phyloP scores from a whole-genome alignment of 2,329 filamentous ascomycete species.

The Colletotrichum lindemuthianum region DNA sequence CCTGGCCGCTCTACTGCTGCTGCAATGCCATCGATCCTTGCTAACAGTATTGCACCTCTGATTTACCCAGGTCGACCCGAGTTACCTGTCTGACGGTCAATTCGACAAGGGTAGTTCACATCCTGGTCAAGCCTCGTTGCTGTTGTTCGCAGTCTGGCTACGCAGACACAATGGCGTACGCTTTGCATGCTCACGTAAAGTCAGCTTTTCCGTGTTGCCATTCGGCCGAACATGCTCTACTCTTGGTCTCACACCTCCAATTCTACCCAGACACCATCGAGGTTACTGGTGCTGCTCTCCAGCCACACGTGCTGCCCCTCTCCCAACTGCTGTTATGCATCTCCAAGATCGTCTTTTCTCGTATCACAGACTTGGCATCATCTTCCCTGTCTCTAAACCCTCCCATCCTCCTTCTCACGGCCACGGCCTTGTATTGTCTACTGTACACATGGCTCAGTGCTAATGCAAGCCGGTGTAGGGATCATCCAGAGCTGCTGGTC shows the following conservation, averaged over 20 bases:
- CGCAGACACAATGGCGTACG: slow-evolving; percentile 15
- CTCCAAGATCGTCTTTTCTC: slow-evolving; percentile 28
- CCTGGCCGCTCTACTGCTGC: slow-evolving; percentile 13
- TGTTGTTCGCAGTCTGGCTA: slow-evolving; percentile 19
- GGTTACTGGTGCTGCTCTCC: not conserved
- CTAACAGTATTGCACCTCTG: slow-evolving; percentile 4
- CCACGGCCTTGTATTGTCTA: slow-evolving; percentile 7
- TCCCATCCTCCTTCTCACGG: slow-evolving; percentile 2
- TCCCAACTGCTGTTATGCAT: slow-evolving; percentile 21
- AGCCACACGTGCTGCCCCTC: slow-evolving; percentile 11
- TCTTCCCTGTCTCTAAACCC: slow-evolving; percentile 9
- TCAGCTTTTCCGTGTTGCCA: not conserved
- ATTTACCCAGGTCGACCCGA: slow-evolving; percentile 21
- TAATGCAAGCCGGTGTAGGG: slow-evolving; percentile 35
- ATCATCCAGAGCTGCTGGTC: slow-evolving; percentile 25
- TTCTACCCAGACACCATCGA: not conserved
- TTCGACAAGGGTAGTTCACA: slow-evolving; percentile 19
- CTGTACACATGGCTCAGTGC: slow-evolving; percentile 25
- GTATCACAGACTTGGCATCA: slow-evolving; percentile 36
- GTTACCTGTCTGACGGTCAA: slow-evolving; percentile 22
- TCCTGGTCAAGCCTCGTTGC: slow-evolving; percentile 28
- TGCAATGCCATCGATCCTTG: slow-evolving; percentile 15
- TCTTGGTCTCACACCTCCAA: slow-evolving; percentile 20
- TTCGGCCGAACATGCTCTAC: slow-evolving; percentile 13
- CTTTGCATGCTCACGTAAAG: not conserved